Evolutionary conservation across 1,139 yeast genomes (phyloP), one percentile per base, ranked within the genome.

Genomic region (Lodderomyces pseudojiufengensis): DNA sequence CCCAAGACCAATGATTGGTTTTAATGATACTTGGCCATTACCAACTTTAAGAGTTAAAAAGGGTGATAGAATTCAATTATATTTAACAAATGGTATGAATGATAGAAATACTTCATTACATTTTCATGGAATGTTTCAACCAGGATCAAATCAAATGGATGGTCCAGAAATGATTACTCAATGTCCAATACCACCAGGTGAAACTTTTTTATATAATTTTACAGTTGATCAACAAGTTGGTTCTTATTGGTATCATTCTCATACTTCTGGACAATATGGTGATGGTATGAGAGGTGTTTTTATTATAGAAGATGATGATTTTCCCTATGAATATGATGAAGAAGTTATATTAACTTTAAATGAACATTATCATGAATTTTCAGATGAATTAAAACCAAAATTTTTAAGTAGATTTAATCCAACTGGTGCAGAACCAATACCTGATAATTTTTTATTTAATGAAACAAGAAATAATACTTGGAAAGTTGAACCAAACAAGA

Each of bases 181-280:
- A 57, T 84, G 92, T 59, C 90, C 92, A 21, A 77, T 84, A 40
- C 73, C 80, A 30, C 82, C 84, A 14, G 83, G 83, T 24, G 72
- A 69, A 39, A 70, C 85, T 1, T 74, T 73, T 51, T 53, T 77
- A 24, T 84, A 83, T 57, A 82, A 76, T 54, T 83, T 84, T 51
- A 74, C 78, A 3, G 80, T 81, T 24, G 67, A 64, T 22, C 71
- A 75, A 38, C 90, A 84, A 58, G 75, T 71, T 6, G 94, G 94
- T 32, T 76, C 87, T 9, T 84, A 67, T 57, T 84, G 92, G 94
- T 83, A 83, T 59, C 94, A 84, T 55, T 79, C 88, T n/a, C 94
- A 84, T 53, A 73, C 84, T 33, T 78, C 81, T 1, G 72, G 86
- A 27, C 92, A 84, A 57, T 81, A 80, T 48, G 80, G 84, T 46